A percentile compares a stretch with the other conserved stretches of the same genome.
Evolutionary conservation across 306 rosid genomes (phyloP).

Genomic region (Cercis canadensis): DNA sequence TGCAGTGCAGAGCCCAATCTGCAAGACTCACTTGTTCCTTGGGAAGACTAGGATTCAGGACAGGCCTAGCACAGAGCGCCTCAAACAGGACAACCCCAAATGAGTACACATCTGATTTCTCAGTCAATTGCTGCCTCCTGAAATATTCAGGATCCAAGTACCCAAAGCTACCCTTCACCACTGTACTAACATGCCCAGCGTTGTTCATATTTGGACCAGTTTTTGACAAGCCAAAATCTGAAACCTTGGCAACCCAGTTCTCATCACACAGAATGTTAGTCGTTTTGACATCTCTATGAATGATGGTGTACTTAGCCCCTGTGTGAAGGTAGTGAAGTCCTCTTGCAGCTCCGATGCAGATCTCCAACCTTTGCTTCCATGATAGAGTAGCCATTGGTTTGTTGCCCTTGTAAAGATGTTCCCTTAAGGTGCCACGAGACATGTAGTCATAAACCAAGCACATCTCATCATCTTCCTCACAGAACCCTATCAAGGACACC

Average conservation of each 20-base stretch:
- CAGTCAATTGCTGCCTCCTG: conserved; percentile 67
- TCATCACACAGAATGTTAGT: conserved; percentile 68
- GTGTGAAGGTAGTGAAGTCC: conserved; percentile 74
- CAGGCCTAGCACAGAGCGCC: conserved; percentile 62
- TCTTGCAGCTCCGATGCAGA: conserved; percentile 67
- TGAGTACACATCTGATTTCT: conserved; percentile 64
- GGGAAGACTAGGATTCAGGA: conserved; percentile 53
- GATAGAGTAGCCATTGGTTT: conserved; percentile 43
- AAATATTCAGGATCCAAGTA: conserved; percentile 70
- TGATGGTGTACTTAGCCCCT: conserved; percentile 65
- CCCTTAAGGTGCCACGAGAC: conserved; percentile 60
- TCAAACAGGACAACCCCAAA: conserved; percentile 69
- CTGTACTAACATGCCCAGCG: conserved; percentile 57
- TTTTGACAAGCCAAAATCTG: conserved; percentile 70
- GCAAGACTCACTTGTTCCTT: conserved; percentile 70
- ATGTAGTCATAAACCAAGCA: conserved; percentile 66
- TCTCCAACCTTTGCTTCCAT: conserved; percentile 68
- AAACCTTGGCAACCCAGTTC: conserved; percentile 65
- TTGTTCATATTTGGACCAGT: conserved; percentile 56
- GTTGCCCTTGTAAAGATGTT: conserved; percentile 57
- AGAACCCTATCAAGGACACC: conserved; percentile 67
- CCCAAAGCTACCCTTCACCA: conserved; percentile 71
- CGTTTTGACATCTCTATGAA: conserved; percentile 68
- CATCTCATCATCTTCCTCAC: conserved; percentile 59
- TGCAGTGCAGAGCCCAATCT: conserved; percentile 54